Evolutionary conservation across 1,284 basidiomycete species (phyloP), one percentile per base, ranked within the genome.

Genomic region (Cutaneotrichosporon sp.): DNA sequence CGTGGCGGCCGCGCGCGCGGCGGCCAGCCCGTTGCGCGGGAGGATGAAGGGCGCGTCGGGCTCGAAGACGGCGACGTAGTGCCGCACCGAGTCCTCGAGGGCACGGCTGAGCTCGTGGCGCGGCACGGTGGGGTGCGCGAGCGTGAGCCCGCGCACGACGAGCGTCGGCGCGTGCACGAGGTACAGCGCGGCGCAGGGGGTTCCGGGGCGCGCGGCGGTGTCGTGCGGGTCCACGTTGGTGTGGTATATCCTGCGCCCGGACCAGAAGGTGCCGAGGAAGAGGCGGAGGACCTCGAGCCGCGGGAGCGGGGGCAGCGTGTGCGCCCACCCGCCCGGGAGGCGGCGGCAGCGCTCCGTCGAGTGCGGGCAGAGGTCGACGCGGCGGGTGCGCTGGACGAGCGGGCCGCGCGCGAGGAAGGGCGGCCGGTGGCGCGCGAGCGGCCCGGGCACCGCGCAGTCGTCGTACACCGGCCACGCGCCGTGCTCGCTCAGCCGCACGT

Each of bases 31-130:
- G 29, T 62, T 50, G 9, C 61, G 53, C 6, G 61, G 50, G 22
- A 62, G 53, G 36, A 62, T 52, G 53, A 50, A 62, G 5, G 52
- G 61, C 24, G 51, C 24, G 36, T 62, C 61, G 7, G 61, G 61
- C 56, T 62, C 53, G 47, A 62, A 56, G 14, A 62, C 61, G 36
- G 38, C 24, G 11, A 58, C 47, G 4, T 18, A 55, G 56, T 55
- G 61, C 6, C 53, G 56, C 20, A 62, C 61, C 25, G 29, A 8
- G 22, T 52, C 47, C n/a, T 27, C 27, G 18, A 62, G 31, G 2
- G 34, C 20, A 5, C 33, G 36, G 10, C 29, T 22, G 14, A 62
- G 16, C 56, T 62, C 60, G 34, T 45, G 29, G 11, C 47, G 61
- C 2, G 61, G 61, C 4, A 58, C 29, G 1, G 47, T 29, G 38